Conservation (phyloP, 495 filamentous ascomycete species). For the Parathielavia appendiculata region DNA sequence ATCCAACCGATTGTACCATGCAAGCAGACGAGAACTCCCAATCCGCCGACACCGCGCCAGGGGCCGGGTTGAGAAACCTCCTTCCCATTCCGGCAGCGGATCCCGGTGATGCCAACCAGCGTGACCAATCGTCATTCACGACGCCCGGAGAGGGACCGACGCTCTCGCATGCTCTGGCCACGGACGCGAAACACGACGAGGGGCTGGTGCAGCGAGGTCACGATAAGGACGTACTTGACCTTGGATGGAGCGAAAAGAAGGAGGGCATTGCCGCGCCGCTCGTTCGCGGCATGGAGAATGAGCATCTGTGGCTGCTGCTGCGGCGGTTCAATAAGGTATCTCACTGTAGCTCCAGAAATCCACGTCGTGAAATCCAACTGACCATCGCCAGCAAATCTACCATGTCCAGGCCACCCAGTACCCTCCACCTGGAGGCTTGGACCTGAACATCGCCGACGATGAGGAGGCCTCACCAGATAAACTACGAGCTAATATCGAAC, state of each 20-base stretch:
- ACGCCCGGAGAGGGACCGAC: conserved; percentile 31
- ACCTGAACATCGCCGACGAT: conserved; percentile 73
- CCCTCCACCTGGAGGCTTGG: conserved; percentile 52
- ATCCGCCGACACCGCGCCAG: conserved; percentile 17
- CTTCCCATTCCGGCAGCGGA: conserved; percentile 35
- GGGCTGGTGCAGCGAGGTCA: conserved; percentile 33
- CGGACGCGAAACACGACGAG: conserved; percentile 31
- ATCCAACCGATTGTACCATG: neutral
- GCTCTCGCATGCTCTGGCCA: conserved; percentile 36
- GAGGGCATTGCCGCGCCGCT: conserved; percentile 56
- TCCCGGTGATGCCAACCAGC: conserved; percentile 18
- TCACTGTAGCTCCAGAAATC: too few relatives aligned
- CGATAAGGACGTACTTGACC: conserved; percentile 52
- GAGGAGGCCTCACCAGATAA: conserved; percentile 87
- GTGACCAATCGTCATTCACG: conserved; percentile 14
- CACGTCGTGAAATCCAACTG: neutral
- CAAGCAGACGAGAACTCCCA: neutral
- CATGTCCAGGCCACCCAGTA: conserved; percentile 67
- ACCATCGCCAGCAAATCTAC: conserved; percentile 66
- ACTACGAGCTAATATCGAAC: conserved; percentile 70
- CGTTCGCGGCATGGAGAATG: conserved; percentile 71
- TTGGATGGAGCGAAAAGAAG: conserved; percentile 68
- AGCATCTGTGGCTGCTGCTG: conserved; percentile 76
- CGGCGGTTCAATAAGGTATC: conserved; percentile 78
- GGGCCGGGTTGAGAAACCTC: conserved; percentile 29